Evolutionary conservation across 2,329 filamentous ascomycete species (phyloP).

Genomic region (Scytalidium sp.): DNA sequence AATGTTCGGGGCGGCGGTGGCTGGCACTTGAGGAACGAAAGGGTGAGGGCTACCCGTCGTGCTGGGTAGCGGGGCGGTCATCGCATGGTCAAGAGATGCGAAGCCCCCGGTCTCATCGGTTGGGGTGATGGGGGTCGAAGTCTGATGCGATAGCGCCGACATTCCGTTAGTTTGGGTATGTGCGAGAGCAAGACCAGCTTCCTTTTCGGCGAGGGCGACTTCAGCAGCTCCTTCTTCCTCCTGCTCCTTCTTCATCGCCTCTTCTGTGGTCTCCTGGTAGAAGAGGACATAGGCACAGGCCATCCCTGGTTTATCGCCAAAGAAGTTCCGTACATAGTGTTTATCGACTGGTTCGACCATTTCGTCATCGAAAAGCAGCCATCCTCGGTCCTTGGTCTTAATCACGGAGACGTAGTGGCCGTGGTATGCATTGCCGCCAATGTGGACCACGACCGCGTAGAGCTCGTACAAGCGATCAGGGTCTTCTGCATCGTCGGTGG

Average conservation of each 20-base stretch:
- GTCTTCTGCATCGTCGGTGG: constrained; percentile 90
- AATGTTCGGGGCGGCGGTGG: constrained; percentile 7
- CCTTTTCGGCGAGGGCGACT: constrained; percentile 57
- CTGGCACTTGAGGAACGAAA: background rate
- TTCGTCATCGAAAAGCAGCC: constrained; percentile 96
- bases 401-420: constrained; percentile 98
- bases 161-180: constrained; percentile 41
- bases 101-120: constrained; percentile 51
- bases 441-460: constrained; percentile 96
- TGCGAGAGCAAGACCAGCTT: constrained; percentile 52
- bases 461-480: constrained; percentile 93
- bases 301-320: constrained; percentile 85
- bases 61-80: constrained; percentile 53
- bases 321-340: constrained; percentile 94
- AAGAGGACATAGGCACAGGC: constrained; percentile 97
- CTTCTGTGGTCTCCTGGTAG: constrained; percentile 84
- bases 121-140: constrained; percentile 45
- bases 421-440: constrained; percentile 94
- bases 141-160: constrained; percentile 45
- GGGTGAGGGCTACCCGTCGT: background rate
- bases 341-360: constrained; percentile 98
- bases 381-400: constrained; percentile 93
- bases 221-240: constrained; percentile 68
- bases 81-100: constrained; percentile 61
- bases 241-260: constrained; percentile 71